Conservation (phyloP, 805 yeast species). For the Candida alai region DNA sequence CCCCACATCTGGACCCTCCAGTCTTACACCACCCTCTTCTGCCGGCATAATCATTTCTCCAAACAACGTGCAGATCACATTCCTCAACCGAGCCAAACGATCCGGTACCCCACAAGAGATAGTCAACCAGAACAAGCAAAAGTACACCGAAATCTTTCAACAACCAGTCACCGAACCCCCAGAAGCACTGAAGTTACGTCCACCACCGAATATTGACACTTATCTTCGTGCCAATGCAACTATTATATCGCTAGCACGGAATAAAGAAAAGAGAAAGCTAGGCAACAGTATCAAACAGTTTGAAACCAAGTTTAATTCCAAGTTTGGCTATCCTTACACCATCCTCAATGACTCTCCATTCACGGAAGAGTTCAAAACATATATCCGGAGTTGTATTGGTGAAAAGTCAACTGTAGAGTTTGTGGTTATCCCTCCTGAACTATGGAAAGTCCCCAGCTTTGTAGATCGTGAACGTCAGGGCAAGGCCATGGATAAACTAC, state of each 20-base stretch:
- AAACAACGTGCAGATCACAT: conserved; percentile 31
- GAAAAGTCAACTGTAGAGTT: conserved; percentile 31
- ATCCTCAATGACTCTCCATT: conserved; percentile 72
- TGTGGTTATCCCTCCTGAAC: conserved; percentile 37
- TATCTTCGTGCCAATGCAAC: conserved; percentile 68
- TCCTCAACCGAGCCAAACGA: conserved; percentile 23
- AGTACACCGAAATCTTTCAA: conserved; percentile 34
- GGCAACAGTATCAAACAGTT: conserved; percentile 53
- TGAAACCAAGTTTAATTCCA: conserved; percentile 61
- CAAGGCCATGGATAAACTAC: conserved; percentile 38
- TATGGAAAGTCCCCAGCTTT: conserved; percentile 58
- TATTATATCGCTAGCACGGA: conserved; percentile 66
- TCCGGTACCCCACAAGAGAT: conserved; percentile 29
- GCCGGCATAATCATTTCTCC: conserved; percentile 21
- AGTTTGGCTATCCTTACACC: conserved; percentile 77
- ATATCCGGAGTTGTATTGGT: conserved; percentile 12
- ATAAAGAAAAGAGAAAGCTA: conserved; percentile 51
- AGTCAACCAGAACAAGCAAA: conserved; percentile 33
- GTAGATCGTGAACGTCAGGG: conserved; percentile 47
- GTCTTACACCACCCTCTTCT: too few species aligned
- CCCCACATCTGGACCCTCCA: too few species aligned
- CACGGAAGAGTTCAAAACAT: conserved; percentile 48
- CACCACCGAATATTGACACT: conserved; percentile 18
- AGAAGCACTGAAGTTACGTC: conserved; percentile 16
- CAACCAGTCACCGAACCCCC: conserved; percentile 46